A percentile compares a stretch with the other conserved stretches of the same genome.
phyloP scores from a whole-genome alignment of 805 yeast species.

The Teunomyces gatunensis region DNA sequence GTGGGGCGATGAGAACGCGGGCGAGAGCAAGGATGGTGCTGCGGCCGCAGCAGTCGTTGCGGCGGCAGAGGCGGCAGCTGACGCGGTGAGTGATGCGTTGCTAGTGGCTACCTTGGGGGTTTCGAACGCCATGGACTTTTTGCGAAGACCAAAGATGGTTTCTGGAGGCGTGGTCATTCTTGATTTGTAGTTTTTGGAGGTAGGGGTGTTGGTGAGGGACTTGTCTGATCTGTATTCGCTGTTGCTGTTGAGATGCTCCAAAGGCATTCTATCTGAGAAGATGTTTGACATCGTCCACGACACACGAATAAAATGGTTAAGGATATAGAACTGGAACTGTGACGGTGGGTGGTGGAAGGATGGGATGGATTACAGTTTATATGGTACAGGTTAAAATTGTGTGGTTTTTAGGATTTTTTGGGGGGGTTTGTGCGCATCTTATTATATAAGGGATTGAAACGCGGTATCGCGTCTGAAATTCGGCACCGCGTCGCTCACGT shows the following conservation, averaged over 20 bases:
- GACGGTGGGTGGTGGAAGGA: not conserved
- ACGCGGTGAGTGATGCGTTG: not conserved
- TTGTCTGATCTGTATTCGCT: constrained; percentile 2
- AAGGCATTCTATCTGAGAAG: constrained; percentile 4
- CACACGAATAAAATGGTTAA: not conserved
- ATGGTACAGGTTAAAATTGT: constrained; percentile 3
- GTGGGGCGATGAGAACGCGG: constrained; percentile 52
- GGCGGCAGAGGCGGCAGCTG: not conserved
- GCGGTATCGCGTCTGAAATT: constrained; percentile 1
- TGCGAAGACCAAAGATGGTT: constrained; percentile 11
- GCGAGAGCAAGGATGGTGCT: constrained; percentile 29
- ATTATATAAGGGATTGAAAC: constrained; percentile 4
- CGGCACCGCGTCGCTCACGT: constrained; percentile 2
- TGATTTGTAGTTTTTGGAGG: constrained; percentile 13
- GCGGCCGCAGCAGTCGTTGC: constrained; percentile 1
- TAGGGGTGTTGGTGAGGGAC: constrained; percentile 23
- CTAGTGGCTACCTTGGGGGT: constrained; percentile 14
- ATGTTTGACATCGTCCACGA: constrained; percentile 2
- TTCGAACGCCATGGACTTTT: constrained; percentile 14
- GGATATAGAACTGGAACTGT: not conserved
- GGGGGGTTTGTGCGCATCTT: constrained; percentile 4
- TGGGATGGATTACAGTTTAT: constrained; percentile 1
- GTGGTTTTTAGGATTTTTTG: constrained; percentile 2
- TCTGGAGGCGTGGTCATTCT: constrained; percentile 41
- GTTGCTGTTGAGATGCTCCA: constrained; percentile 8